Conservation (phyloP, 2,329 filamentous ascomycete genomes). For the Escovopsis weberi region DNA sequence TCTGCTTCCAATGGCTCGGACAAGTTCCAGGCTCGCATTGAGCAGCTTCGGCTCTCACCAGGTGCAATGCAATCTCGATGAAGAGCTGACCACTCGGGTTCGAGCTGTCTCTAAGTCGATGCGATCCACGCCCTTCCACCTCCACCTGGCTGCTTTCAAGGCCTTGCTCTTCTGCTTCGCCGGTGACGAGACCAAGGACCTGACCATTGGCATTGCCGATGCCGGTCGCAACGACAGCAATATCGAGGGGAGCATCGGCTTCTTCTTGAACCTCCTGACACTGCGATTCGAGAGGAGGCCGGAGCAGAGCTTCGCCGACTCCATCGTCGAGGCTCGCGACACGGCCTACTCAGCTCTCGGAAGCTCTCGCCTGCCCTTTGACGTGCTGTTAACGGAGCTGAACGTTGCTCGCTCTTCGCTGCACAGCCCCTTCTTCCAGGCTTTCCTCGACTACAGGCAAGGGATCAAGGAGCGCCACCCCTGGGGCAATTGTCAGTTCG, state of each 20-base stretch:
- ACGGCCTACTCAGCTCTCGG: slow-evolving; percentile 21
- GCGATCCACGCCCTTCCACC: slow-evolving; percentile 10
- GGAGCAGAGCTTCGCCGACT: slow-evolving; percentile 8
- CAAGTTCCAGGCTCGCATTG: slow-evolving; percentile 1
- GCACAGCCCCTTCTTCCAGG: slow-evolving; percentile 35
- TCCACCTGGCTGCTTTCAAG: not conserved
- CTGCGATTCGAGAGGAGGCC: slow-evolving; percentile 20
- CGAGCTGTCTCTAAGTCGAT: not conserved
- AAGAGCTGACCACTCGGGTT: not conserved
- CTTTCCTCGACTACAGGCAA: slow-evolving; percentile 19
- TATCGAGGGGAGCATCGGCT: slow-evolving; percentile 24
- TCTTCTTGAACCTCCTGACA: slow-evolving; percentile 34
- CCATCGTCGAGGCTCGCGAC: slow-evolving; percentile 8
- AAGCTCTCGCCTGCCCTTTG: slow-evolving; percentile 32
- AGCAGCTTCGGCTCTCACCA: not conserved
- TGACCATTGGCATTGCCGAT: slow-evolving; percentile 26
- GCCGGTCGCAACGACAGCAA: slow-evolving; percentile 24
- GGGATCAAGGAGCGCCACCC: slow-evolving; percentile 9
- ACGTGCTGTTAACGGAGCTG: slow-evolving; percentile 30
- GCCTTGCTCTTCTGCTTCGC: not conserved
- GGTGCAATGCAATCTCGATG: not conserved
- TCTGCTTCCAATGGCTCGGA: slow-evolving; percentile 10
- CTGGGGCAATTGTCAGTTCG: slow-evolving; percentile 9
- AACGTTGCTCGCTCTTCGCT: slow-evolving; percentile 22
- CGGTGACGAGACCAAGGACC: not conserved